Base-by-base conservation (phyloP, 495 filamentous ascomycete genomes). In the Penicillium steckii region DNA sequence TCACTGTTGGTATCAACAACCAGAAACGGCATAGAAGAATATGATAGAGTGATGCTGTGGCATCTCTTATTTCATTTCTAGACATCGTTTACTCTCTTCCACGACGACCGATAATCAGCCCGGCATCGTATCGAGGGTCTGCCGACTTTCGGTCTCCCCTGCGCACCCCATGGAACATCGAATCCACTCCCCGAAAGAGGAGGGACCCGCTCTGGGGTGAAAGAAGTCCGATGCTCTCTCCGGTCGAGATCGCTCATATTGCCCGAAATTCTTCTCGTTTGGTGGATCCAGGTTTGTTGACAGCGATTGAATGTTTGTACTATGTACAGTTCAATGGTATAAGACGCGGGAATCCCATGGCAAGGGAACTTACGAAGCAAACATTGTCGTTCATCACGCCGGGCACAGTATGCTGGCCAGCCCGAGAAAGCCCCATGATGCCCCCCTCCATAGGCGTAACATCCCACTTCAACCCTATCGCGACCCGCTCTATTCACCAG, bases 401-500 rank as follows among this genome's bases (percentile, higher is more conserved):
- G 29, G 10, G 10, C 10, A 32, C 29, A 6, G 10, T 13, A 32
- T 32, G 29, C 29, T 32, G 29, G 29, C 12, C 13, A 5, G 33
- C 13, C 33, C 15, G 13, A 37, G 10, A n/a, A n/a, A 15, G 15
- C 33, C n/a, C 6, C 33, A 37, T 37, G 15, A 1, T 37, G 15
- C n/a, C 29, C 33, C 33, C 33, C 33, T 37, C 33, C 33, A 37
- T 15, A 37, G 33, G 33, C 25, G 3, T 18, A 17, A 1, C 22
- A 59, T 55, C 33, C 37, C 44, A 44, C 55, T 26, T 44, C 19
- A 26, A 10, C 44, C 27, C 35, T 35, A 42, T 26, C 12, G 38
- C 38, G 46, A 37, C 35, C 32, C 46, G 46, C 46, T 46, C 42
- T 18, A 22, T n/a, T 15, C 23, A 7, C 2, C 22, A 46, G 22